Conservation (phyloP, 441 rosid genomes). For the Populus hybrid region DNA sequence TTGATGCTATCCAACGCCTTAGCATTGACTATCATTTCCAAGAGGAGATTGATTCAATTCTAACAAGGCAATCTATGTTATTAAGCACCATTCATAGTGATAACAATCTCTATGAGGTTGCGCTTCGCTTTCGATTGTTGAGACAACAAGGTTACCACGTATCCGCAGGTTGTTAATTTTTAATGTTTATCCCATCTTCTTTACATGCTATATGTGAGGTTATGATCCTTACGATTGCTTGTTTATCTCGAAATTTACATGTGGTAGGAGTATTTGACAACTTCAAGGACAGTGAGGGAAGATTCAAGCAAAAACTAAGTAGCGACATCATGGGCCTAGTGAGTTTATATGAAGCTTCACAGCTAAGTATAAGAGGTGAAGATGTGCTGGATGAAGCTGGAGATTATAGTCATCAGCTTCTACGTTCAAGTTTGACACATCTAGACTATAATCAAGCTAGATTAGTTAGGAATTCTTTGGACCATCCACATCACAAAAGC, state of each 20-base stretch:
- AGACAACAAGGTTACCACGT: background rate
- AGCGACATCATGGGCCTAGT: conserved; percentile 34
- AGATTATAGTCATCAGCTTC: conserved; percentile 18
- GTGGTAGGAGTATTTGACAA: conserved; percentile 36
- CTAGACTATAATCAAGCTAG: conserved; percentile 17
- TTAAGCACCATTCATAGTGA: too few species aligned
- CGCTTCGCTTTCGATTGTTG: too few species aligned
- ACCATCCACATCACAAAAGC: conserved; percentile 48
- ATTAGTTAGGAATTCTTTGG: conserved; percentile 22
- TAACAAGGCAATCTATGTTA: too few species aligned
- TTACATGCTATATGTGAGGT: background rate
- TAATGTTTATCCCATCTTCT: too few species aligned
- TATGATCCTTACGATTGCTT: background rate
- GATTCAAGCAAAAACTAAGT: conserved; percentile 12
- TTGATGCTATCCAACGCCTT: too few species aligned
- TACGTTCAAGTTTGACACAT: conserved; percentile 19
- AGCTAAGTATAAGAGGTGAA: conserved; percentile 33
- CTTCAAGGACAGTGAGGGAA: conserved; percentile 2
- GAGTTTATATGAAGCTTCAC: conserved; percentile 49
- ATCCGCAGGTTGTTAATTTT: background rate
- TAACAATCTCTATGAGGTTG: too few species aligned
- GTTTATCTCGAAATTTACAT: background rate
- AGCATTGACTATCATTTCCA: too few species aligned
- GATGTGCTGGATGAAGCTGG: conserved; percentile 33
- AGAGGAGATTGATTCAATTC: too few species aligned